Percentiles rank a stretch among this genome's conserved stretches.
Evolutionary conservation across 768 basidiomycete genomes (phyloP).

Genomic region (Clavaria fumosa): DNA sequence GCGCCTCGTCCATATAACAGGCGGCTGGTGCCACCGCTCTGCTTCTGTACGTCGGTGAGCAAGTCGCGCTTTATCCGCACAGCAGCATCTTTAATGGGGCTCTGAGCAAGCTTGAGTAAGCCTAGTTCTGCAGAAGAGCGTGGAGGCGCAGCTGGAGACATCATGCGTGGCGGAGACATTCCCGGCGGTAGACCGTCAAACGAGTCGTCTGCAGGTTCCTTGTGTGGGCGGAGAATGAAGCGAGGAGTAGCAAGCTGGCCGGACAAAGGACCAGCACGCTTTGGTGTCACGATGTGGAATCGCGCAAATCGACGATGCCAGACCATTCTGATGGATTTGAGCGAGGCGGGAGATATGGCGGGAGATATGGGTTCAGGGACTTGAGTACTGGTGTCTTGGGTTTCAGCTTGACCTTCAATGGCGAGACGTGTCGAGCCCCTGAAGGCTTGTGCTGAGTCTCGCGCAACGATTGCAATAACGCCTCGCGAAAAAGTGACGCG

Average conservation of each 20-base stretch:
- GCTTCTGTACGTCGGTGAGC: conserved; percentile 35
- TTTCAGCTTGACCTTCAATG: too few species aligned
- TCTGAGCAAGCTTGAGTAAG: conserved; percentile 34
- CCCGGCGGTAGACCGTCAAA: conserved; percentile 38
- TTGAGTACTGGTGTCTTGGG: too few species aligned
- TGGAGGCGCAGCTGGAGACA: conserved; percentile 39
- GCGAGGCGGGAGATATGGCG: too few species aligned
- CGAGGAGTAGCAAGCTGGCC: neutral
- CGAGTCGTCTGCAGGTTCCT: conserved; percentile 31
- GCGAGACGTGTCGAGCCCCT: too few species aligned
- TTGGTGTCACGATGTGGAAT: neutral
- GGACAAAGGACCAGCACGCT: neutral
- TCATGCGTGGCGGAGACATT: conserved; percentile 42
- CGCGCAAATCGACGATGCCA: neutral
- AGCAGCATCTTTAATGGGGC: conserved; percentile 61
- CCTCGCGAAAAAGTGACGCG: neutral
- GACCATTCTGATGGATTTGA: too few species aligned
- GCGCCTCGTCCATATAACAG: conserved; percentile 11
- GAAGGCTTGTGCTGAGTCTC: neutral
- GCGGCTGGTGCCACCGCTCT: too few species aligned
- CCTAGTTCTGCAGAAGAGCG: conserved; percentile 33
- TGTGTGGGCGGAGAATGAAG: conserved; percentile 6
- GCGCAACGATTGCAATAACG: neutral
- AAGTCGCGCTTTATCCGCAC: conserved; percentile 51
- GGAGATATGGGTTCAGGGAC: too few species aligned